phyloP scores from a whole-genome alignment of 106 monocot species.

The Dendrobium chrysotoxum region DNA sequence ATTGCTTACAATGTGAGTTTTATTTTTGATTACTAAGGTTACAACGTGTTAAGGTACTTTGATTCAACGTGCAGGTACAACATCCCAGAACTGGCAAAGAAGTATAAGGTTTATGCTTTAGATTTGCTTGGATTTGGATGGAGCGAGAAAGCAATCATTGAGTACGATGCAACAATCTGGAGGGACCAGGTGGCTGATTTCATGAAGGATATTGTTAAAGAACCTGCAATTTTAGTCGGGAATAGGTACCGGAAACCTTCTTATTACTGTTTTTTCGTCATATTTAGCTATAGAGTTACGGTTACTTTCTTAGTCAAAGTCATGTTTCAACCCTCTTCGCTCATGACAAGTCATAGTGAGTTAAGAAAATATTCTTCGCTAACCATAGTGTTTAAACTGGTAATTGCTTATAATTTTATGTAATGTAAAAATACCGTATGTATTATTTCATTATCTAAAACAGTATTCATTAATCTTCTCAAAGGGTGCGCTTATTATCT shows the following conservation, averaged over 20 bases:
- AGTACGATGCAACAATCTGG: constrained; percentile 90
- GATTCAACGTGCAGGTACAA: constrained; percentile 62
- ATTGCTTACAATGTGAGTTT: not conserved
- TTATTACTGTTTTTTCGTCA: not conserved
- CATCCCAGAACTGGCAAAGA: constrained; percentile 85
- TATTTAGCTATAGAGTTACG: not conserved
- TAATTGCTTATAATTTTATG: not conserved
- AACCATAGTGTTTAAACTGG: not conserved
- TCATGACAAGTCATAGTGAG: not conserved
- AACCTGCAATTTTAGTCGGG: constrained; percentile 83
- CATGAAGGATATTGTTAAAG: constrained; percentile 81
- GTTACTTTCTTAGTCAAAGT: not conserved
- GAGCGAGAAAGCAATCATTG: constrained; percentile 93
- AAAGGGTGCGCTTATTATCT: not conserved
- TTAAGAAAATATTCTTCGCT: not conserved
- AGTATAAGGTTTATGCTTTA: constrained; percentile 88
- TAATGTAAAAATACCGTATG: not conserved
- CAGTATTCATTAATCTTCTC: not conserved
- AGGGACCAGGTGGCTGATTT: constrained; percentile 90
- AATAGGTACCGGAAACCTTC: constrained; percentile 52
- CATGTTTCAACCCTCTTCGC: not conserved
- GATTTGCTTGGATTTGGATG: constrained; percentile 97
- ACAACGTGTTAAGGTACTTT: too few species aligned
- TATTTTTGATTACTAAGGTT: too few species aligned
- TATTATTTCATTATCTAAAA: not conserved